Base-by-base conservation (phyloP, 169 alveolate genomes). In the Toxoplasma gondii region DNA sequence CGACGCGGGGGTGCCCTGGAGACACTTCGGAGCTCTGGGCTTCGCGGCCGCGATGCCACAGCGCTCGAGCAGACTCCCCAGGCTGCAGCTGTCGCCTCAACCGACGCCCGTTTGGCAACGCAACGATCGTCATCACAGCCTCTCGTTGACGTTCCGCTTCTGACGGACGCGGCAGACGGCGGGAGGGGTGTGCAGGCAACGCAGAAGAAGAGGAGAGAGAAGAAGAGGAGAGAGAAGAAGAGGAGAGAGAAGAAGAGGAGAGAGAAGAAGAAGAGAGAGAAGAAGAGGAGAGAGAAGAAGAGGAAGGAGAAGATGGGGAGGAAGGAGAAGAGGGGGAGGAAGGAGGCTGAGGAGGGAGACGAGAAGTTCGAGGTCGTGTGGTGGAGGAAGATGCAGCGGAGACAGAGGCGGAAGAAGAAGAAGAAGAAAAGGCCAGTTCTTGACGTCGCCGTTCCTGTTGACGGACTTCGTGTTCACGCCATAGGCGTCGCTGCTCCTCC, bases 381-480 rank as follows among this genome's bases (percentile, higher is more conserved):
- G 83, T 16, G 83, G 83, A 70, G 83, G 83, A 22, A 34, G 39
- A 70, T 17, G 39, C 39, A 9, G 83, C 36, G 12, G 83, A 70
- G 83, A 34, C 34, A 22, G 83, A 70, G 83, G 83, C 83, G 29
- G 83, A 22, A 34, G 10, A 19, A 19, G 67, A 9, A 53, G 27
- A 9, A 19, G 74, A 64, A 17, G 86, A 19, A 0, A 31, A 41
- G 45, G 44, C 43, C 39, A 36, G 86, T 27, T 78, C 45, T 45
- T 78, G 86, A n/a, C 45, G 86, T 27, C n/a, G 49, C 86, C 86
- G 86, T 45, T 78, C 86, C n/a, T 78, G 86, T 19, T 78, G 86
- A n/a, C 45, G 45, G 27, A n/a, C 45, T 38, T 78, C 86, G 45
- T 78, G 86, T 45, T 29, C 49, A 10, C 19, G 44, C 86, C 86